A percentile compares a stretch with the other conserved stretches of the same genome.
These are phyloP conservation scores for Globisporangium abappressorium DNA, from an alignment of 352 stramenopile species.

Conservation along the genomic window DNA sequence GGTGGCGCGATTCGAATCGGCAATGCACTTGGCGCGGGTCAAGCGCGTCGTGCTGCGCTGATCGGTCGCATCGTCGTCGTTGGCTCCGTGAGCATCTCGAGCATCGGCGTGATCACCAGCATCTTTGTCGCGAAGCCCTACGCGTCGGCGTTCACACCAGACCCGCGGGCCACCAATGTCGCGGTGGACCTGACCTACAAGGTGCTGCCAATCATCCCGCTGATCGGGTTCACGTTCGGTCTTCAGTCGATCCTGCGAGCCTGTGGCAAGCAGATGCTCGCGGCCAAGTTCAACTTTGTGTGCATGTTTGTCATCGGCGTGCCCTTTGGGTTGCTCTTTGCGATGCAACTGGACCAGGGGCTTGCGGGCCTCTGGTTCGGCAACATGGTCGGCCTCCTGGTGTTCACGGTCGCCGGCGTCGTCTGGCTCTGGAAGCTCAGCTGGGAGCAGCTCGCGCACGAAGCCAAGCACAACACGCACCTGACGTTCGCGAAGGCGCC, in stretches of 20 bases:
- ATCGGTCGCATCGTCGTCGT: background rate
- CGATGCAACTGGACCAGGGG: background rate
- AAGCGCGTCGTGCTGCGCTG: background rate
- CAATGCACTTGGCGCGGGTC: background rate
- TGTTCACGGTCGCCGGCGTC: slow-evolving; percentile 34
- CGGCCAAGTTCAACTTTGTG: background rate
- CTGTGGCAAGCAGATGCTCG: background rate
- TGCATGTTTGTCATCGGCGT: background rate
- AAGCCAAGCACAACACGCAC: slow-evolving; percentile 22
- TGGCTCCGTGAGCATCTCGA: background rate
- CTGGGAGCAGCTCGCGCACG: slow-evolving; percentile 11
- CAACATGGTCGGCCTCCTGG: slow-evolving; percentile 41
- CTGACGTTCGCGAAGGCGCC: slow-evolving; percentile 3
- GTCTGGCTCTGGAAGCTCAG: slow-evolving; percentile 18
- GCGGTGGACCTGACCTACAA: background rate
- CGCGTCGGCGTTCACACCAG: background rate
- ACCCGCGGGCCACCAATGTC: background rate
- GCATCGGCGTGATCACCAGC: background rate
- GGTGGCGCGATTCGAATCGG: background rate
- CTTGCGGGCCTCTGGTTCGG: slow-evolving; percentile 47
- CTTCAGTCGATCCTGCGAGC: background rate
- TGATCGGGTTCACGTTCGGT: background rate
- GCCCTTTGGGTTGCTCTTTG: background rate
- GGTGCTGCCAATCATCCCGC: background rate
- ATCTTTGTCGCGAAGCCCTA: background rate